Conservation (phyloP, 1,284 basidiomycete species). For the Leccinum subrobustum region DNA sequence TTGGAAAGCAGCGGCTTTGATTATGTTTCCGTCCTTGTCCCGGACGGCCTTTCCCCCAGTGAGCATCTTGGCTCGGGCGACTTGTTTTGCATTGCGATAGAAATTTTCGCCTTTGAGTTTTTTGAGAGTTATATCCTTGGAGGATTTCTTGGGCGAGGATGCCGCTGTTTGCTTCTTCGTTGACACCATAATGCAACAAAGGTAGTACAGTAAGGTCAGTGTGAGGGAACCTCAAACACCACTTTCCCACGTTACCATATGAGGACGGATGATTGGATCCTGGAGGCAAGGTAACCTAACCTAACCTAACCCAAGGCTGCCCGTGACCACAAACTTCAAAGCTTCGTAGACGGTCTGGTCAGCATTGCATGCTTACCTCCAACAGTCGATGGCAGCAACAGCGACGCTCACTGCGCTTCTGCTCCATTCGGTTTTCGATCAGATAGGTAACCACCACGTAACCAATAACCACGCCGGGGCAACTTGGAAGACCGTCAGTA, state of each 20-base stretch:
- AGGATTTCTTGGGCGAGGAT: slow-evolving; percentile 45
- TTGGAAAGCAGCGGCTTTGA: slow-evolving; percentile 91
- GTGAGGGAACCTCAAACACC: not conserved
- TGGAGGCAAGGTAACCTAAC: too few species aligned
- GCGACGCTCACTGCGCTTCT: too few species aligned
- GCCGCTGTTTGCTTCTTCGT: slow-evolving; percentile 43
- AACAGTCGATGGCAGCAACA: too few species aligned
- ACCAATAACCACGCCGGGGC: too few species aligned
- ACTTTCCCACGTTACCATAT: not conserved
- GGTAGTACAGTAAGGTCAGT: not conserved
- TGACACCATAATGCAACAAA: slow-evolving; percentile 50
- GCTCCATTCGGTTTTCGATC: not conserved
- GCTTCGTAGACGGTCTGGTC: too few species aligned
- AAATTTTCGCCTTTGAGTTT: slow-evolving; percentile 91
- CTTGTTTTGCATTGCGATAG: slow-evolving; percentile 89
- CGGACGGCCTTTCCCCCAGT: slow-evolving; percentile 87
- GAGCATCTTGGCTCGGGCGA: slow-evolving; percentile 83
- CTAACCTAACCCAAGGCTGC: too few species aligned
- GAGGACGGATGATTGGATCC: too few species aligned
- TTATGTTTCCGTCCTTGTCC: slow-evolving; percentile 87
- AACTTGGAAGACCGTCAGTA: not conserved
- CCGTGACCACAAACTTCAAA: too few species aligned
- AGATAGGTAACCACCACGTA: not conserved
- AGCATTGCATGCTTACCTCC: too few species aligned
- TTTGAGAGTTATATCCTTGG: slow-evolving; percentile 55